phyloP scores from a whole-genome alignment of 2,329 filamentous ascomycete species.

The Exophiala lecanii-corni region DNA sequence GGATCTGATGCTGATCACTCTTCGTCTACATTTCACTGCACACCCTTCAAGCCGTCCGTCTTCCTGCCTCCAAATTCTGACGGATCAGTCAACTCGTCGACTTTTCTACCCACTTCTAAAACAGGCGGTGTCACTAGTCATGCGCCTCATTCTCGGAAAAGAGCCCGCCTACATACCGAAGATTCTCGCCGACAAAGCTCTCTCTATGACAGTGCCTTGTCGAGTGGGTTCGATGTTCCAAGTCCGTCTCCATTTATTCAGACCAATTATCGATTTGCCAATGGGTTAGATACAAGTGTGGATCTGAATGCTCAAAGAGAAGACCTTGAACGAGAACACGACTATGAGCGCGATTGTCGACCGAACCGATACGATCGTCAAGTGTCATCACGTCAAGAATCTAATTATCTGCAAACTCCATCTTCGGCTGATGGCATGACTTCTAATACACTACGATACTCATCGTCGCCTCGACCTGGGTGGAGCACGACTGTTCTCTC shows the following conservation, averaged over 20 bases:
- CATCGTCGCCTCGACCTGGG: conserved; percentile 20
- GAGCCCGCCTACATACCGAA: conserved; percentile 13
- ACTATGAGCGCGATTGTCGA: conserved; percentile 38
- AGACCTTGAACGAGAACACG: conserved; percentile 24
- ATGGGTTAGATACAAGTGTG: conserved; percentile 31
- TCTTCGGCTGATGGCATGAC: conserved; percentile 3
- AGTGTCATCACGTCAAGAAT: conserved; percentile 14
- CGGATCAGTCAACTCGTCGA: not conserved
- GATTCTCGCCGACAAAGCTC: not conserved
- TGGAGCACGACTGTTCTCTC: conserved; percentile 41
- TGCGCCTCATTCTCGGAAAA: not conserved
- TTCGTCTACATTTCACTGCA: conserved; percentile 7
- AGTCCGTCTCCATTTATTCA: conserved; percentile 37
- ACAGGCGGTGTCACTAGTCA: not conserved
- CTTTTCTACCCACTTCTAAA: conserved; percentile 3
- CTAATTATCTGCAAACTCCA: conserved; percentile 15
- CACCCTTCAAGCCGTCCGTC: conserved; percentile 15
- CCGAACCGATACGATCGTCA: conserved; percentile 39
- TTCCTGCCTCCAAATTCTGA: conserved; percentile 14
- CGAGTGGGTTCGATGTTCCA: conserved; percentile 7
- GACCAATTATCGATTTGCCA: conserved; percentile 36
- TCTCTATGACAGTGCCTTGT: not conserved
- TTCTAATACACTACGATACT: conserved; percentile 12
- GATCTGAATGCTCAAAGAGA: conserved; percentile 27
- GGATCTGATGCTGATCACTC: not conserved